Evolutionary conservation across 192 early-diverging fungal species (phyloP).

Genomic region (Powellomyces hirtus): DNA sequence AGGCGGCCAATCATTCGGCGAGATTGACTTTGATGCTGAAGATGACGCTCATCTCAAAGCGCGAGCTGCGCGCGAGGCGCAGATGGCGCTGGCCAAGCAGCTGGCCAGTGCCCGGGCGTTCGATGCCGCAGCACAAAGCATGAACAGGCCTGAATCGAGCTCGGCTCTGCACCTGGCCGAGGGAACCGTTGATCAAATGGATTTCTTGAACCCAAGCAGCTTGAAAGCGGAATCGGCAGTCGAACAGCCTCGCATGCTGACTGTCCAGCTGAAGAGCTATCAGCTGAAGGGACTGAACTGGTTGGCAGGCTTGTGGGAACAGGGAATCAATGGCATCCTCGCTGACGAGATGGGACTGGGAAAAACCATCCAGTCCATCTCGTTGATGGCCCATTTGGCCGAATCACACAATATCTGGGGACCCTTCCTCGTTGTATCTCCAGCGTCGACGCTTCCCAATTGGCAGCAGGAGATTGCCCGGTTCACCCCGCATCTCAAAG

Average conservation of each 20-base stretch:
- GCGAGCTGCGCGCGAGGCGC: conserved; percentile 70
- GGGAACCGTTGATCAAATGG: conserved; percentile 70
- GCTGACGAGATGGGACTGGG: conserved; percentile 62
- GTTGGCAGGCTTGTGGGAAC: conserved; percentile 88
- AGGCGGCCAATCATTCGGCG: conserved; percentile 37
- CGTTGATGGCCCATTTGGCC: conserved; percentile 83
- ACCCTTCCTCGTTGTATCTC: conserved; percentile 86
- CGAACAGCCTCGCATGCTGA: conserved; percentile 80
- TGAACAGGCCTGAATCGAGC: conserved; percentile 22
- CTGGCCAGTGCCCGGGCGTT: conserved; percentile 66
- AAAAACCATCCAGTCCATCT: conserved; percentile 90
- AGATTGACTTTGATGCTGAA: conserved; percentile 77
- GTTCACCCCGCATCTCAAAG: conserved; percentile 77
- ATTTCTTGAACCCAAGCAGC: conserved; percentile 80
- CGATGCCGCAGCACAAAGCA: conserved; percentile 48
- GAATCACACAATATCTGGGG: conserved; percentile 88
- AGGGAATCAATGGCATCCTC: conserved; percentile 90
- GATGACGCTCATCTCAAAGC: conserved; percentile 68
- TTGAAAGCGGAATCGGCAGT: conserved; percentile 69
- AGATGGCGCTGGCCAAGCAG: conserved; percentile 73
- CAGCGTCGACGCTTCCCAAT: conserved; percentile 85
- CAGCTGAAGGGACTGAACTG: conserved; percentile 93
- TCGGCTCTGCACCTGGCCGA: not conserved
- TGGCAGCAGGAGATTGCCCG: conserved; percentile 87
- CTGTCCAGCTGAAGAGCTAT: conserved; percentile 72